These are phyloP conservation scores for Sclerotinia trifoliorum DNA, from an alignment of 2,329 filamentous ascomycete species.

Conservation along the genomic window DNA sequence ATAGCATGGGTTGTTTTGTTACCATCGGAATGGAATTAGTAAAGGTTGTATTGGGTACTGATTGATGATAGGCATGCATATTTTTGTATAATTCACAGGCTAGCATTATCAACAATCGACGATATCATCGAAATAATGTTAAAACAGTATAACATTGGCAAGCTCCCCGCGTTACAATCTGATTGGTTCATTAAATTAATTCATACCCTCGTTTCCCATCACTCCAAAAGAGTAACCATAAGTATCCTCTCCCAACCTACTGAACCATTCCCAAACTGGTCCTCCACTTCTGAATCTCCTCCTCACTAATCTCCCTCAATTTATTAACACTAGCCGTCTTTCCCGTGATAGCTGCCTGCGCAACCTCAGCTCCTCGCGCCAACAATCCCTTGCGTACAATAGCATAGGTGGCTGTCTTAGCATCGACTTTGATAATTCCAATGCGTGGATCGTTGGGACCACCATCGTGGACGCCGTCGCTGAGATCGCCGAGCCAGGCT, in stretches of 20 bases:
- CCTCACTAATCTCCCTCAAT: conserved; percentile 68
- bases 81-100: not conserved
- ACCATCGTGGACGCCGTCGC: conserved; percentile 80
- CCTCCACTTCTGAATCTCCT: conserved; percentile 50
- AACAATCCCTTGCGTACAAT: conserved; percentile 62
- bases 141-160: not conserved
- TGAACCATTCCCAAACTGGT: conserved; percentile 20
- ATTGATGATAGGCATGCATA: not conserved
- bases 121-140: not conserved
- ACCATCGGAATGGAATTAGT: not conserved
- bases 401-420: conserved; percentile 70
- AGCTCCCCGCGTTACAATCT: not conserved
- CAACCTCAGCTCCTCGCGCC: conserved; percentile 65
- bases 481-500: conserved; percentile 83
- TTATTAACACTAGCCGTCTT: conserved; percentile 71
- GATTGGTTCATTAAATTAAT: not conserved
- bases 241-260: not conserved
- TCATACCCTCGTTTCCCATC: not conserved
- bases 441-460: conserved; percentile 79
- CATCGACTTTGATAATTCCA: conserved; percentile 74
- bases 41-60: not conserved
- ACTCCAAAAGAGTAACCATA: too few species aligned
- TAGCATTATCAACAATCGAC: not conserved
- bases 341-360: conserved; percentile 72
- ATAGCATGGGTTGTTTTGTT: not conserved